Conservation (phyloP, 2,329 filamentous ascomycete genomes). For the Verticillium isaacii region DNA sequence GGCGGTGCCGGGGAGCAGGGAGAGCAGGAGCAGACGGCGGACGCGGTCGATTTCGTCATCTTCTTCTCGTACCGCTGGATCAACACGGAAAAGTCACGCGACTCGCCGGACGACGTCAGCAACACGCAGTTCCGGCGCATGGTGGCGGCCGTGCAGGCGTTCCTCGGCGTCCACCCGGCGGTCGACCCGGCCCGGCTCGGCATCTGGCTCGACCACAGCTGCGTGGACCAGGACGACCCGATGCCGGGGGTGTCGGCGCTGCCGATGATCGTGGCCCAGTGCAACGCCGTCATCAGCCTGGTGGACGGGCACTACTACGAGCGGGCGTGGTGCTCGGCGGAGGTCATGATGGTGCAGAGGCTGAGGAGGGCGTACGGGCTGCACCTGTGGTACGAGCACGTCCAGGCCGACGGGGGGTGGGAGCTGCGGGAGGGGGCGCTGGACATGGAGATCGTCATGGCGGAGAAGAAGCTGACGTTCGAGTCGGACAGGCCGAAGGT, state of each 20-base stretch:
- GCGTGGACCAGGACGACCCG: conserved; percentile 29
- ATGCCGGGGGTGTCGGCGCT: conserved; percentile 26
- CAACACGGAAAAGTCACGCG: conserved; percentile 8
- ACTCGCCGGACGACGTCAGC: conserved; percentile 21
- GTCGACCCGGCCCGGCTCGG: conserved; percentile 16
- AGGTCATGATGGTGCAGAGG: conserved; percentile 25
- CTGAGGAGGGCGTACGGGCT: conserved; percentile 23
- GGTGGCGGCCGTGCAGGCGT: conserved; percentile 20
- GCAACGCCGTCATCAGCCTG: conserved; percentile 33
- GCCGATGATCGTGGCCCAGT: conserved; percentile 31
- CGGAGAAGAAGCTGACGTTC: conserved; percentile 12
- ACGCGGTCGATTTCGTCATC: conserved; percentile 18
- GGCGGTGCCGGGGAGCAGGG: neutral
- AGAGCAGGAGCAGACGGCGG: neutral
- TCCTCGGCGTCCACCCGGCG: conserved; percentile 17
- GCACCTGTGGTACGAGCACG: conserved; percentile 27
- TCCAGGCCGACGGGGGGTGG: neutral
- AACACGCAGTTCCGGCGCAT: conserved; percentile 27
- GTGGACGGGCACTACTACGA: conserved; percentile 26
- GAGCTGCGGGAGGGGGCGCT: conserved; percentile 5
- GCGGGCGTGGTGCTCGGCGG: conserved; percentile 32
- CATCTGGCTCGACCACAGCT: conserved; percentile 29
- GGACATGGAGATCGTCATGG: conserved; percentile 6
- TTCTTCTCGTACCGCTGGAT: conserved; percentile 32
- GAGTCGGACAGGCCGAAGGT: conserved; percentile 18